These are phyloP conservation scores for Boletellus ananas DNA, from an alignment of 768 basidiomycete species.

Conservation along the genomic window DNA sequence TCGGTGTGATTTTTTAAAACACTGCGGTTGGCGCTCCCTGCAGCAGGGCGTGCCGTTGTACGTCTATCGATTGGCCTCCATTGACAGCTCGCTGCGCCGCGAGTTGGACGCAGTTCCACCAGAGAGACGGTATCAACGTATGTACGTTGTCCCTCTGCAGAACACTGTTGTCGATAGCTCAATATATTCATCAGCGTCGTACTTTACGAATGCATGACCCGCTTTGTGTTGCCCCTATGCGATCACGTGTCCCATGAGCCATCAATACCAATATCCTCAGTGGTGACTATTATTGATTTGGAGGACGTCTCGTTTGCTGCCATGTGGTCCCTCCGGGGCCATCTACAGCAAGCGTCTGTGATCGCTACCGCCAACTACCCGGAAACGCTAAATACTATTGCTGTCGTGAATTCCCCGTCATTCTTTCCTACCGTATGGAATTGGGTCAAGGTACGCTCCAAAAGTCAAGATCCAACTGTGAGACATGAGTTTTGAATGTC, in stretches of 20 bases:
- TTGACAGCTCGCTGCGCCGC: conserved; percentile 49
- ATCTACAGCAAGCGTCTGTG: conserved; percentile 71
- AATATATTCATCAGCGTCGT: conserved; percentile 42
- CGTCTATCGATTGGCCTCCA: conserved; percentile 68
- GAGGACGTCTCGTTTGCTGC: conserved; percentile 52
- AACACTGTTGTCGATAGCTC: background rate
- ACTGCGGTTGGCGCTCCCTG: background rate
- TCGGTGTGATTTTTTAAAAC: background rate
- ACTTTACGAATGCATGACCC: conserved; percentile 63
- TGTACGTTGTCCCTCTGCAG: conserved; percentile 43
- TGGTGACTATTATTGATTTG: conserved; percentile 73
- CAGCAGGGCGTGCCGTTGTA: conserved; percentile 70
- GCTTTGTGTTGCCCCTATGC: conserved; percentile 64
- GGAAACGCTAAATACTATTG: conserved; percentile 66
- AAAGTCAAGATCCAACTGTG: background rate
- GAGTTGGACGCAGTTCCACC: conserved; percentile 54
- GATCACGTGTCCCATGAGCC: conserved; percentile 52
- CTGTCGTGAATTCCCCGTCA: conserved; percentile 72
- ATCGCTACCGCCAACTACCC: conserved; percentile 81
- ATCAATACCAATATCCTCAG: conserved; percentile 53
- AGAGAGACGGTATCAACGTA: conserved; percentile 61
- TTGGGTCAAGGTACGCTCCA: conserved; percentile 64
- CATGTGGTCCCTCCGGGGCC: conserved; percentile 67
- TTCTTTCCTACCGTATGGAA: conserved; percentile 84
- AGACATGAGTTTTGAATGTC: background rate